Conservation (phyloP, 306 rosid species). For the Acmispon strigosus region DNA sequence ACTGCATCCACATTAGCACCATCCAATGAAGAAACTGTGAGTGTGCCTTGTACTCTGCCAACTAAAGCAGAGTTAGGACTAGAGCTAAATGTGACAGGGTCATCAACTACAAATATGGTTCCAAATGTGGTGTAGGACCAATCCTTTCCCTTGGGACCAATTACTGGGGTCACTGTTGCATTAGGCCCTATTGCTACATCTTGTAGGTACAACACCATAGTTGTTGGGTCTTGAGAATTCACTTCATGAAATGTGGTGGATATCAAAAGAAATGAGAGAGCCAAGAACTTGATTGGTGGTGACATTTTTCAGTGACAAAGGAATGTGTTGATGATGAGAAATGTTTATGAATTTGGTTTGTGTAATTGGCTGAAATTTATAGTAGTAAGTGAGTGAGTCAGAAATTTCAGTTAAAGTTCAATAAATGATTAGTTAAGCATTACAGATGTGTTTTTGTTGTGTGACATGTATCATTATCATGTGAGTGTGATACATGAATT, state of each 20-base stretch:
- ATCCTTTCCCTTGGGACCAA: constrained; percentile 14
- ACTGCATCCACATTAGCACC: constrained; percentile 4
- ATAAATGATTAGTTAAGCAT: neutral
- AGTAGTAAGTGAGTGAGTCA: neutral
- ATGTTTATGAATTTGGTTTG: neutral
- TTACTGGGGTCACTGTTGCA: constrained; percentile 22
- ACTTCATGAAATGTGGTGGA: neutral
- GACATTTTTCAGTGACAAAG: constrained; percentile 5
- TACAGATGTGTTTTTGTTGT: too few species aligned
- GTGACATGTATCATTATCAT: neutral
- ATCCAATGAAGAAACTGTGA: neutral
- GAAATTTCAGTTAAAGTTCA: neutral
- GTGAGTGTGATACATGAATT: neutral
- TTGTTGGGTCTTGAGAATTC: neutral
- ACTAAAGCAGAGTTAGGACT: neutral
- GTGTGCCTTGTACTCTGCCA: constrained; percentile 29
- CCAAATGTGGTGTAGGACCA: constrained; percentile 35
- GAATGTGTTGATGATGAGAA: neutral
- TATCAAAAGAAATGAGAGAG: neutral
- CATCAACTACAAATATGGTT: constrained; percentile 28
- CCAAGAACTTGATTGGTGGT: neutral
- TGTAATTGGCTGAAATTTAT: constrained; percentile 12
- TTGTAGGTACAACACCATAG: constrained; percentile 26
- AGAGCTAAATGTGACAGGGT: neutral
- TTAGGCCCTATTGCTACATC: constrained; percentile 17